Conservation (phyloP, 768 basidiomycete genomes). For the Inosperma sp. region DNA sequence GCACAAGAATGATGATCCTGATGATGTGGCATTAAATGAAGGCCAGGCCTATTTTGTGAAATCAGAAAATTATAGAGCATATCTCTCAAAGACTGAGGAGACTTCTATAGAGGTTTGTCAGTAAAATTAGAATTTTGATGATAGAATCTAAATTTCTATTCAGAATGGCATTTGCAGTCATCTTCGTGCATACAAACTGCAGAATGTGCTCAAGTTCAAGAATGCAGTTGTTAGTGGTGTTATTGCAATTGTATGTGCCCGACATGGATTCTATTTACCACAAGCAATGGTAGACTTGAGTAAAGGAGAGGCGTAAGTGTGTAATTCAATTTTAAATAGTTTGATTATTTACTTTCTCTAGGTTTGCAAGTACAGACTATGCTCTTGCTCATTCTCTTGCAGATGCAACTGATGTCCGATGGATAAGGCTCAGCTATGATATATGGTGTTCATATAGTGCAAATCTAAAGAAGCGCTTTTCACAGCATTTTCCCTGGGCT, state of each 20-base stretch:
- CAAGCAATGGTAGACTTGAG: conserved; percentile 24
- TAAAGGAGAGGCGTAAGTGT: conserved; percentile 27
- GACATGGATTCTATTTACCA: conserved; percentile 24
- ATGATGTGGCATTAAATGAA: conserved; percentile 25
- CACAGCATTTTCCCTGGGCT: conserved; percentile 15
- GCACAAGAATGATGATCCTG: conserved; percentile 25
- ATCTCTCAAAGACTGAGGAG: conserved; percentile 14
- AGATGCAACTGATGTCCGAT: conserved; percentile 12
- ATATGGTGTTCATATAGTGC: conserved; percentile 27
- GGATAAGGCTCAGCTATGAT: conserved; percentile 27
- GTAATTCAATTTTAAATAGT: not conserved
- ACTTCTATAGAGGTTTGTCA: not conserved
- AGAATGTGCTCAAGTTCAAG: conserved; percentile 27
- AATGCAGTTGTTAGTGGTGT: conserved; percentile 26
- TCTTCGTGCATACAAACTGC: conserved; percentile 23
- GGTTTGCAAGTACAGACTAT: conserved; percentile 23
- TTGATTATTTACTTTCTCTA: conserved; percentile 2
- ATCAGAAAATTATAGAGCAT: conserved; percentile 13
- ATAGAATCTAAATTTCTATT: not conserved
- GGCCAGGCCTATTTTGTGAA: conserved; percentile 25
- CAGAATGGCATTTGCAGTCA: conserved; percentile 24
- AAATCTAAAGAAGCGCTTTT: conserved; percentile 19
- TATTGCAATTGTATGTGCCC: conserved; percentile 26
- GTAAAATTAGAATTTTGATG: not conserved
- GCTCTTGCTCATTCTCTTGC: conserved; percentile 18